These are phyloP conservation scores for Hypomyces perniciosus DNA, from an alignment of 2,329 filamentous ascomycete genomes.

Conservation along the genomic window DNA sequence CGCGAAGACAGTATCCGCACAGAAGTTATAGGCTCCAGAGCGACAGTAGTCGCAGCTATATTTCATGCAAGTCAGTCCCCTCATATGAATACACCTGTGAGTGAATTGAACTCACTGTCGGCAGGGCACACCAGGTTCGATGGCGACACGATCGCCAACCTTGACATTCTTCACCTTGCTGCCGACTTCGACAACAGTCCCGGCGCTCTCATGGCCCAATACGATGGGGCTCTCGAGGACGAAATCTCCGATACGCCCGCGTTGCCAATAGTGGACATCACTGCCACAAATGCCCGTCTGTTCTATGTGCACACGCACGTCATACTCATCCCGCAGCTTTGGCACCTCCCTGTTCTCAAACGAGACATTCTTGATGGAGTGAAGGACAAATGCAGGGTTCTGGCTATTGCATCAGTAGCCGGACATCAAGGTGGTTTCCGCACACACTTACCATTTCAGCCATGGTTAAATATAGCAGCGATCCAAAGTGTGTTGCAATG, in stretches of 20 bases:
- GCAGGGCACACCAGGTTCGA: slow-evolving; percentile 44
- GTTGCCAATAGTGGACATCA: slow-evolving; percentile 41
- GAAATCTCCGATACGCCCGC: slow-evolving; percentile 42
- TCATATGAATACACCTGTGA: too few species aligned
- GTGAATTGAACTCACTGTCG: slow-evolving; percentile 5
- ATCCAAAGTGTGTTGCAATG: too few species aligned
- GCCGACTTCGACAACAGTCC: slow-evolving; percentile 36
- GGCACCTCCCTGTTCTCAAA: slow-evolving; percentile 40
- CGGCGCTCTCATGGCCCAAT: slow-evolving; percentile 42
- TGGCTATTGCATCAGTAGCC: too few species aligned
- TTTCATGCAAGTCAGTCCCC: too few species aligned
- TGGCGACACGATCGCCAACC: slow-evolving; percentile 40
- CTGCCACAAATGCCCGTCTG: slow-evolving; percentile 44
- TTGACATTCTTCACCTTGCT: slow-evolving; percentile 35
- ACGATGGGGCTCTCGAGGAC: slow-evolving; percentile 38
- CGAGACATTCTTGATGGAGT: slow-evolving; percentile 6
- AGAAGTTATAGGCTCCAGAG: too few species aligned
- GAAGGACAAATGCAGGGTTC: too few species aligned
- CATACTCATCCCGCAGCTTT: slow-evolving; percentile 31
- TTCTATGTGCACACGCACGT: slow-evolving; percentile 39
- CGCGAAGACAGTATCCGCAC: slow-evolving; percentile 36
- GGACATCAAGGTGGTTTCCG: too few species aligned
- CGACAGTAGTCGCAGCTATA: too few species aligned
- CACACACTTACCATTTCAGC: too few species aligned
- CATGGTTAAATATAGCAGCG: too few species aligned